These are phyloP conservation scores for Kuraishia capsulata DNA, from an alignment of 805 yeast genomes.

Conservation along the genomic window DNA sequence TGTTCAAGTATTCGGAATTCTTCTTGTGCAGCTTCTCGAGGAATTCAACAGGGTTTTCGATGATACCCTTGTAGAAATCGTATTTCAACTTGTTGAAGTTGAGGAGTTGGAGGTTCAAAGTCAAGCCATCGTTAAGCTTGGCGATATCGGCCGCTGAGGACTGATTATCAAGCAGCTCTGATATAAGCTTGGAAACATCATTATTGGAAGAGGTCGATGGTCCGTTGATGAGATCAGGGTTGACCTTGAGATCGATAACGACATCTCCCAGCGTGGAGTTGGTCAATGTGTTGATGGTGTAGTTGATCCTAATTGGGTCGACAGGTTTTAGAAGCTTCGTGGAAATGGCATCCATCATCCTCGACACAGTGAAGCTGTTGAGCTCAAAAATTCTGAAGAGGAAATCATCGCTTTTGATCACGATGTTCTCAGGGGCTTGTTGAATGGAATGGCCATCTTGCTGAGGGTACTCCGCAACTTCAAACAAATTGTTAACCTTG, in stretches of 20 bases:
- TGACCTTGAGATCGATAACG: constrained; percentile 66
- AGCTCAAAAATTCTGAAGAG: constrained; percentile 35
- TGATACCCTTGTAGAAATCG: constrained; percentile 66
- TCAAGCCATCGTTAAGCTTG: constrained; percentile 24
- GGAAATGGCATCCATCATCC: constrained; percentile 58
- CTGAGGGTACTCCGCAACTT: constrained; percentile 13
- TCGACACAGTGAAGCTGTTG: constrained; percentile 56
- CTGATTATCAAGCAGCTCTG: constrained; percentile 33
- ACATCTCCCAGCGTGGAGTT: constrained; percentile 76
- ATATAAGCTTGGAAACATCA: constrained; percentile 32
- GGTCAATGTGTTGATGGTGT: constrained; percentile 66
- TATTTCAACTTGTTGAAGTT: constrained; percentile 56
- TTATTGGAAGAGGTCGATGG: constrained; percentile 23
- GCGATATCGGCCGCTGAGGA: constrained; percentile 28
- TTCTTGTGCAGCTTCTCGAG: constrained; percentile 67
- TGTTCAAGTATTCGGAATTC: constrained; percentile 77
- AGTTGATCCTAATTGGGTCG: constrained; percentile 71
- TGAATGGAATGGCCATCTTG: constrained; percentile 5
- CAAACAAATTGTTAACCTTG: constrained; percentile 25
- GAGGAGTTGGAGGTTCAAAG: constrained; percentile 41
- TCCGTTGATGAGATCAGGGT: constrained; percentile 24
- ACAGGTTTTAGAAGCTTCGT: constrained; percentile 66
- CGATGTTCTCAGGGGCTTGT: constrained; percentile 14
- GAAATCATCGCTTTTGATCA: constrained; percentile 32
- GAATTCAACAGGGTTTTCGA: constrained; percentile 71